Evolutionary conservation across 2,329 filamentous ascomycete species (phyloP), one percentile per base, ranked within the genome.

Genomic region (Scortechinia acanthostroma): DNA sequence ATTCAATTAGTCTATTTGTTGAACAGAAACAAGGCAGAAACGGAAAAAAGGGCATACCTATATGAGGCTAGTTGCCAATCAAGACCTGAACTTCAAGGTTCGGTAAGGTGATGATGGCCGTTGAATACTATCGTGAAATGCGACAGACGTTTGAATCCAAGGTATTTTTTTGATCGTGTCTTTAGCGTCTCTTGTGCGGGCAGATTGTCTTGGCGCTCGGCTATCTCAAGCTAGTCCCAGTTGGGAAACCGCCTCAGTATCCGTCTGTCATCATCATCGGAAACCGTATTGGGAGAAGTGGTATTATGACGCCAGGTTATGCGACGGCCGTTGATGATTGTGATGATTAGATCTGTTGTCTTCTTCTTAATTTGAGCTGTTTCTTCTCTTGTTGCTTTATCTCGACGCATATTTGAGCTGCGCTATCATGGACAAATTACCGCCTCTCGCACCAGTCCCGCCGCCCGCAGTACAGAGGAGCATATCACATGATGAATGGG

Each of bases 41-140:
- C 17, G 19, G 2, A 37, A 43, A 25, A 40, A 19, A 21, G 44
- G 21, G 42, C 45, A 21, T 42, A 42, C 33, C 33, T 45, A 55
- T 51, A 52, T n/a, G n/a, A 53, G 56, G 54, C 57, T 58, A 63
- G n/a, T 68, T 30, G 25, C 25, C 80, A 83, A 79, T 88, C 85
- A 88, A 77, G 86, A 90, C 86, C 87, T 85, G 83, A 86, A 85
- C 80, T 40, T 10, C 35, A 6, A 10, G 77, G 82, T 80, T 73
- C 84, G 82, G 84, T 83, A 86, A 88, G 76, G 84, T 88, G 84
- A 88, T 86, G 82, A 86, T 76, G 77, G 74, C 56, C 51, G 50
- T 44, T 45, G 49, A 45, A 16, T 42, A 61, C 58, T 55, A 50
- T 48, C 53, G 47, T 52, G 55, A 54, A 53, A 50, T 51, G 51